Conservation (phyloP, 257 asterid species). For the Handroanthus guayacan region DNA sequence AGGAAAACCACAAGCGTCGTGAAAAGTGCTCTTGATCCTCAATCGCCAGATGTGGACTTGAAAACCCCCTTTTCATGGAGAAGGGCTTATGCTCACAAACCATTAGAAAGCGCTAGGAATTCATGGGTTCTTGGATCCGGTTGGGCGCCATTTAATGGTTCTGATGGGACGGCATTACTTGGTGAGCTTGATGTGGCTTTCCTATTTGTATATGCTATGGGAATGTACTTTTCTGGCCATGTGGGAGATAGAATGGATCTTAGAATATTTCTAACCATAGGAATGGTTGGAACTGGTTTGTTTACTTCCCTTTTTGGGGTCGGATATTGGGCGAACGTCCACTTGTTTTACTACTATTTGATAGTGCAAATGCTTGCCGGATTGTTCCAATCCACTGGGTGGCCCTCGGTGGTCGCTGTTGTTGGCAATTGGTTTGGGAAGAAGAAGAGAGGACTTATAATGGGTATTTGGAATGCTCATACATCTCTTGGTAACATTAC, state of each 20-base stretch:
- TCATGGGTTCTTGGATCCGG: slow-evolving; percentile 65
- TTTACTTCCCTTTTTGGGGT: slow-evolving; percentile 88
- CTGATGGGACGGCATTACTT: slow-evolving; percentile 78
- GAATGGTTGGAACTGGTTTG: slow-evolving; percentile 98
- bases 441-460: slow-evolving; percentile 91
- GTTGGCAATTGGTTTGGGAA: slow-evolving; percentile 99
- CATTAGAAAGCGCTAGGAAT: slow-evolving; percentile 33
- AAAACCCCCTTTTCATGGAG: slow-evolving; percentile 52
- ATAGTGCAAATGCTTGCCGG: slow-evolving; percentile 93
- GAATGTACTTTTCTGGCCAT: slow-evolving; percentile 94
- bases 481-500: slow-evolving; percentile 94
- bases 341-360: slow-evolving; percentile 72
- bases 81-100: slow-evolving; percentile 52
- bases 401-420: slow-evolving; percentile 99
- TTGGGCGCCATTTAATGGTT: slow-evolving; percentile 87
- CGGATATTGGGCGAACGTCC: slow-evolving; percentile 87
- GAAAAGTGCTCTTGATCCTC: slow-evolving; percentile 95
- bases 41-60: slow-evolving; percentile 53
- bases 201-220: slow-evolving; percentile 83
- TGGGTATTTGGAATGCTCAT: slow-evolving; percentile 99
- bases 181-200: slow-evolving; percentile 96
- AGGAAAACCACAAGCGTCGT: slow-evolving; percentile 94
- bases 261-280: slow-evolving; percentile 74
- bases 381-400: slow-evolving; percentile 93
- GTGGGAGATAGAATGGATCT: slow-evolving; percentile 91